Base-by-base conservation (phyloP, 805 yeast species). In the Wickerhamiella hasegawae region DNA sequence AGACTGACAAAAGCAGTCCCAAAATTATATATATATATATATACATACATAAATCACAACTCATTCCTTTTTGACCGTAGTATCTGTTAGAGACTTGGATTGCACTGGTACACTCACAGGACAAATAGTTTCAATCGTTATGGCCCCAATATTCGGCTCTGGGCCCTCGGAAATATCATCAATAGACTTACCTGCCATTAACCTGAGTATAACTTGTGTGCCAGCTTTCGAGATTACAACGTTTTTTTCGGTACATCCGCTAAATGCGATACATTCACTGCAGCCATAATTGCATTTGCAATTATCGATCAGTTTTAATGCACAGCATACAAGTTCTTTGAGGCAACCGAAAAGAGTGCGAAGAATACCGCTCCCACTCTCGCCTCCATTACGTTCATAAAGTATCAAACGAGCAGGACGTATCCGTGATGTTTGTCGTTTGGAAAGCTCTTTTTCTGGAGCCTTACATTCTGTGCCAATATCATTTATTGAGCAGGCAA, bases 391-490 rank as follows among this genome's bases (percentile, higher is more conserved):
- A 1, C 82, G 66, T 53, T 90, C 97, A 49, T 73, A 74, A 45
- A 90, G 79, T 1, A 85, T 72, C 33, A 90, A 58, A 36, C 98
- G 61, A 0, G 93, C 94, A 0, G 97, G 97, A 28, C 99, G 59
- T 38, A 68, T 70, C 28, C 98, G 60, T 14, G 57, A 55, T 0
- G 87, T 68, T 48, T 79, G 79, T 20, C 83, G 57, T 33, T 67
- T 66, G 1, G 94, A 81, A 63, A 87, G 81, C 51, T 90, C 99
- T 48, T 90, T 90, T 44, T 84, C 94, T 0, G 98, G 96, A 0
- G 97, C 96, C 49, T 90, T 90, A 55, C 99, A 90, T 54, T 90
- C 99, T 0, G 97, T 82, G 31, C 69, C 70, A 11, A 90, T 66
- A 46, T 90, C 98, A 2, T 49, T 51, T 1, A 56, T 54, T 1